These are phyloP conservation scores for Euphorbia celastroides DNA, from an alignment of 441 rosid species.

Conservation along the genomic window DNA sequence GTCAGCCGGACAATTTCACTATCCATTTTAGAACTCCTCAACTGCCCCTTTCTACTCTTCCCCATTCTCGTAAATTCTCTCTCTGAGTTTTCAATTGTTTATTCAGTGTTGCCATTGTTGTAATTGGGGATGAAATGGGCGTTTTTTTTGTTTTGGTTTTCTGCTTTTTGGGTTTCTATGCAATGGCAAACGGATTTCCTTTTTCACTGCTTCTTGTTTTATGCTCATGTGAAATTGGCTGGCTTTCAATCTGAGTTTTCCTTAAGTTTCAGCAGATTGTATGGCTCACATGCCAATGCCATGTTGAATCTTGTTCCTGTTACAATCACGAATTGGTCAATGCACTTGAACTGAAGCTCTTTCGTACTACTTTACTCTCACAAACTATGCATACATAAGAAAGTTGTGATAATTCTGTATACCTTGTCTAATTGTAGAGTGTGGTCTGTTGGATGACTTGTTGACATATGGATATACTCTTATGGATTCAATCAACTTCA, in stretches of 20 bases:
- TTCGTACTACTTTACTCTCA: too few relatives aligned
- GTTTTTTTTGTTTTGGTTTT: neutral
- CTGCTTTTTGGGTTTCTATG: neutral
- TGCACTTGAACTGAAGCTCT: neutral
- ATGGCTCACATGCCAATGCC: neutral
- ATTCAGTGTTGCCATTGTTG: conserved; percentile 7
- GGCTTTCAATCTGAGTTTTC: neutral
- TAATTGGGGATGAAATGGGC: neutral
- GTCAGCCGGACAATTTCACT: conserved; percentile 72
- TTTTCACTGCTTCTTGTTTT: conserved; percentile 7
- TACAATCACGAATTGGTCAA: neutral
- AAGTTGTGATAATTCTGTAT: neutral
- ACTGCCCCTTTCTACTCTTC: conserved; percentile 18
- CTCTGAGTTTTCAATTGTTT: neutral
- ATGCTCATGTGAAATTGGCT: neutral
- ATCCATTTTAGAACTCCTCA: conserved; percentile 51
- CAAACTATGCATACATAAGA: neutral
- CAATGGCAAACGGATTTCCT: neutral
- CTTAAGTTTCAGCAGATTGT: conserved; percentile 7
- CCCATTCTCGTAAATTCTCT: conserved; percentile 29
- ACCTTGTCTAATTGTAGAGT: neutral
- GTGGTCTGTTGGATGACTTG: neutral
- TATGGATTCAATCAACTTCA: neutral
- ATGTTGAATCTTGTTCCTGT: neutral
- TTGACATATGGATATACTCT: neutral